Evolutionary conservation across 2,329 filamentous ascomycete species (phyloP), one percentile per base, ranked within the genome.

Genomic region (Colletotrichum navitas): DNA sequence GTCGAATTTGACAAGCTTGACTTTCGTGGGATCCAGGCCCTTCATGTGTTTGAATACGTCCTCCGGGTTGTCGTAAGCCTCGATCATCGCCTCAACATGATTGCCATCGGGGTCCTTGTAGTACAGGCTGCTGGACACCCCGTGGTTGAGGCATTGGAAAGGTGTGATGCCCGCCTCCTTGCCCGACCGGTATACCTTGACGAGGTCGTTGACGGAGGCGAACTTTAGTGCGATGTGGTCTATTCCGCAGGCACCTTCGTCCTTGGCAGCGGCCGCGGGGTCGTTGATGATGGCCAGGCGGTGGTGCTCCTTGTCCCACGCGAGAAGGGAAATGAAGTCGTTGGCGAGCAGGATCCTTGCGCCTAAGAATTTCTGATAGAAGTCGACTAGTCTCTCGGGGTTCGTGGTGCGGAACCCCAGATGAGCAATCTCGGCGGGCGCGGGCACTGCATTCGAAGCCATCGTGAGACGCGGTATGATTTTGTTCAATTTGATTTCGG

Each of bases 51-150:
- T 76, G 1, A 71, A 80, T 0, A 81, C 80, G 54, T 83, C 83
- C 14, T 79, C 78, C 0, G 66, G 66, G 0, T 76, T 79, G 5
- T 79, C 77, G 63, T 84, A 84, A 61, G 82, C 83, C 65, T 85
- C 82, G 7, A 85, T 80, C 74, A 86, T 83, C 1, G 79, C 81
- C 78, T 87, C 85, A 34, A 87, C 58, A 72, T 76, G 67, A 74
- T 86, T 87, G 10, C 84, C 82, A 74, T 87, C 84, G 3, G 84
- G 85, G 75, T 87, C 85, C 6, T 72, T 68, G 73, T 86, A 87
- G 75, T 87, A 86, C 39, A 87, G 80, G 73, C 80, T 82, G 0
- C 79, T 83, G 1, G 82, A 85, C 0, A 79, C 78, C 2, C 85
- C 85, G 75, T 87, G 85, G 74, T 87, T 85, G 43, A 85, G 78